These are phyloP conservation scores for Aquilaria yunnanensis DNA, from an alignment of 345 rosid species.

Conservation along the genomic window DNA sequence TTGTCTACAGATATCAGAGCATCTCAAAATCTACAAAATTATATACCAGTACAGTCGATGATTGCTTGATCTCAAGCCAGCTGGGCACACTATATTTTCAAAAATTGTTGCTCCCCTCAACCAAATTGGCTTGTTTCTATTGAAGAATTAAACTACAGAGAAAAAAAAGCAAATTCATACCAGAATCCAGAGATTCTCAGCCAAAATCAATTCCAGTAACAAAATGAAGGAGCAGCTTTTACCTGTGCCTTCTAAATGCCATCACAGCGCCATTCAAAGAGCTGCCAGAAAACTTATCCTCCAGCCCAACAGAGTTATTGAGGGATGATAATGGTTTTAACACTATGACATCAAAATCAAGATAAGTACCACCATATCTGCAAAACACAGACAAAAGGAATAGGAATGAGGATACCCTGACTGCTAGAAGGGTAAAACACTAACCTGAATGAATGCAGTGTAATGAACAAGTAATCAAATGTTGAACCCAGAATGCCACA, in stretches of 20 bases:
- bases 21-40: too few species aligned
- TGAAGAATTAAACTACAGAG: too few species aligned
- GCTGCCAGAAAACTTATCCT: slow-evolving; percentile 41
- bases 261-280: slow-evolving; percentile 84
- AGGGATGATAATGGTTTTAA: slow-evolving; percentile 54
- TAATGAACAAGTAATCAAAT: neutral
- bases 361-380: slow-evolving; percentile 91
- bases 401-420: neutral
- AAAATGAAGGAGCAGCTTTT: slow-evolving; percentile 5
- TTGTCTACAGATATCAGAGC: too few species aligned
- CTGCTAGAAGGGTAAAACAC: neutral
- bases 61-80: too few species aligned
- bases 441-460: neutral
- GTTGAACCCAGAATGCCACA: too few species aligned
- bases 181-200: neutral
- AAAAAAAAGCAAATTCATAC: too few species aligned
- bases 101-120: too few species aligned
- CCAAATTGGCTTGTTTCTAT: too few species aligned
- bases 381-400: slow-evolving; percentile 14
- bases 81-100: too few species aligned
- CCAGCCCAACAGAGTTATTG: slow-evolving; percentile 61
- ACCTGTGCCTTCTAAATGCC: slow-evolving; percentile 76
- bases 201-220: neutral
- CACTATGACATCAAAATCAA: slow-evolving; percentile 85
- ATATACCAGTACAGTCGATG: too few species aligned